These are phyloP conservation scores for Sergeia podlipaevii DNA, from an alignment of 208 protist genomes.

Conservation along the genomic window DNA sequence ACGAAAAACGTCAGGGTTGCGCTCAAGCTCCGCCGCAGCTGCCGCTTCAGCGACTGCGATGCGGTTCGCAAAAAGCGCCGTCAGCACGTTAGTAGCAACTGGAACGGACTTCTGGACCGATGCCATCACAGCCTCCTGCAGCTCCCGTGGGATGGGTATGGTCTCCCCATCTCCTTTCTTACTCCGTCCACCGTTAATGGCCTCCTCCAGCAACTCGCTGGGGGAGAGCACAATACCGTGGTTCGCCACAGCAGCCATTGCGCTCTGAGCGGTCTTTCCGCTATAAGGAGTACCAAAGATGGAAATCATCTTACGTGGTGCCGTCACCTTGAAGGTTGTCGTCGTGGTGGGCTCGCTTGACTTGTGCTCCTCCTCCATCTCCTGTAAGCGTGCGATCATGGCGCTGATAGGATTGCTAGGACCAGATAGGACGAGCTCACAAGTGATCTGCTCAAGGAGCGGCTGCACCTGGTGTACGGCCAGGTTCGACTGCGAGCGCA, in stretches of 20 bases:
- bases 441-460: constrained; percentile 27
- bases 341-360: neutral
- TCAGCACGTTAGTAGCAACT: constrained; percentile 17
- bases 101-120: constrained; percentile 1
- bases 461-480: constrained; percentile 25
- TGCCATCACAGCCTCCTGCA: constrained; percentile 17
- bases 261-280: constrained; percentile 13
- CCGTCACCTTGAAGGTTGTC: neutral
- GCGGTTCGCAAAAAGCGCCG: constrained; percentile 21
- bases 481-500: constrained; percentile 24
- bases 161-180: constrained; percentile 5
- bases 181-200: constrained; percentile 6
- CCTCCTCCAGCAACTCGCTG: constrained; percentile 18
- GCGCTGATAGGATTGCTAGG: constrained; percentile 22
- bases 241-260: neutral
- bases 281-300: constrained; percentile 7
- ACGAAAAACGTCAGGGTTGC: neutral
- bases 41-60: constrained; percentile 16
- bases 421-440: constrained; percentile 20
- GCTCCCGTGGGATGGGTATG: constrained; percentile 14
- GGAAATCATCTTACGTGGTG: constrained; percentile 5
- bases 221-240: constrained; percentile 1
- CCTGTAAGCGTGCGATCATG: constrained; percentile 24
- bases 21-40: neutral
- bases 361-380: constrained; percentile 27